Base-by-base conservation (phyloP, 108 stramenopile genomes). In the Cyclotella atomus region DNA sequence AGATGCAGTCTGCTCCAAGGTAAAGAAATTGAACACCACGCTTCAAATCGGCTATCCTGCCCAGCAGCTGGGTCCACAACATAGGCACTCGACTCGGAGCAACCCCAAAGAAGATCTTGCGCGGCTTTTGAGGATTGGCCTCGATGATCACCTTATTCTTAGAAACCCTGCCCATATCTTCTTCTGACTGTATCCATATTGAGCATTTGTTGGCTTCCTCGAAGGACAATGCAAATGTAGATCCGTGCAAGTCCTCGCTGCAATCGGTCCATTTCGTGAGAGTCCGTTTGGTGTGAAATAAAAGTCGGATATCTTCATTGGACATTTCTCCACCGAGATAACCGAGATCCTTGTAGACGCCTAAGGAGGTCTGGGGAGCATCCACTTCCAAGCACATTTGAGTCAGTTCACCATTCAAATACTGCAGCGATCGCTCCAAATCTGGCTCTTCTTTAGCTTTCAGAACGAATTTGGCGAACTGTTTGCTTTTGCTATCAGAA, bases 401-500 rank as follows among this genome's bases (percentile, higher is more conserved):
- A 23, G 78, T 65, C 20, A 95, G 33, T 53, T 82, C 84, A 15
- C 50, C 50, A 43, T 66, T 47, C 53, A 81, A 59, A 56, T 72
- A 81, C 49, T 76, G 56, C 34, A 69, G 38, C 2, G 68, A 21
- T 16, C 52, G 50, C 65, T 85, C 87, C 87, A 89, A 15, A 86
- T 43, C 20, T 72, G 65, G 41, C 76, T 81, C 53, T 76, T 75
- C 2, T 3, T 90, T 90, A 17, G 86, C 75, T 20, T 59, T 64
- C 25, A 91, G 60, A 6, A 76, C 59, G 45, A 84, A 82, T 52
- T 89, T 92, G 4, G 88, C 88, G 71, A 95, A 90, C 60, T 88
- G 79, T 60, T 95, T 95, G 34, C 86, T 87, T 75, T 89, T 91
- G 50, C 87, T 88, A 55, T 89, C 90, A 2, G 93, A 95, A 71